Conservation (phyloP, 1,284 basidiomycete species). For the Fomitopsis betulina region DNA sequence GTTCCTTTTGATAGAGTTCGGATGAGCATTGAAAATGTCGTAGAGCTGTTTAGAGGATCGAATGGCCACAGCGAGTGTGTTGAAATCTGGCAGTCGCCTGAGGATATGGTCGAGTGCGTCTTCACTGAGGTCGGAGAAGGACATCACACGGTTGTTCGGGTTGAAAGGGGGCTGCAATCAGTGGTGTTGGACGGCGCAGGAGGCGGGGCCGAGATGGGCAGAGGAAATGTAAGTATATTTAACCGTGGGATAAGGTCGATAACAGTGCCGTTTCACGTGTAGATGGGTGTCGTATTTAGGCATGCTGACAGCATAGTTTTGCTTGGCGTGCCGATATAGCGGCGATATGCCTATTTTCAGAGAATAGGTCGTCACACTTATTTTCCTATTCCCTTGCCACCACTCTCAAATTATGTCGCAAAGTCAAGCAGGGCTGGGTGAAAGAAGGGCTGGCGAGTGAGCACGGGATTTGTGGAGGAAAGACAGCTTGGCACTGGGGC, state of each 20-base stretch:
- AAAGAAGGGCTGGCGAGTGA: background rate
- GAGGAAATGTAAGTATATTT: background rate
- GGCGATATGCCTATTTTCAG: background rate
- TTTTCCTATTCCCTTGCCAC: too few relatives aligned
- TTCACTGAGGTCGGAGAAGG: slow-evolving; percentile 12
- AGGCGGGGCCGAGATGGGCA: background rate
- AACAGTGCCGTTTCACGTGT: background rate
- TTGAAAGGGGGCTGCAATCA: background rate
- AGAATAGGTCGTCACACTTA: background rate
- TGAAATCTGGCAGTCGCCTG: slow-evolving; percentile 25
- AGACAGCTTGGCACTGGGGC: background rate
- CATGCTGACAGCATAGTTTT: background rate
- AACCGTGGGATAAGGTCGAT: background rate
- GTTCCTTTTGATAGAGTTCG: slow-evolving; percentile 27
- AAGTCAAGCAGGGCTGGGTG: background rate
- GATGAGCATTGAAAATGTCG: slow-evolving; percentile 27
- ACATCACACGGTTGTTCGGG: background rate
- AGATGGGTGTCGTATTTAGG: background rate
- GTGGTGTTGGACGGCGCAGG: background rate
- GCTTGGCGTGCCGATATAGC: slow-evolving; percentile 1
- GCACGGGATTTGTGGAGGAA: background rate
- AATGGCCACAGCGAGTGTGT: slow-evolving; percentile 23
- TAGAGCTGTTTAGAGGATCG: slow-evolving; percentile 29
- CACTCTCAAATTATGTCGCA: too few relatives aligned
- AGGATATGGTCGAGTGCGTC: slow-evolving; percentile 31